Conservation (phyloP, 1,139 yeast species). For the Kluyveromyces marxianus region DNA sequence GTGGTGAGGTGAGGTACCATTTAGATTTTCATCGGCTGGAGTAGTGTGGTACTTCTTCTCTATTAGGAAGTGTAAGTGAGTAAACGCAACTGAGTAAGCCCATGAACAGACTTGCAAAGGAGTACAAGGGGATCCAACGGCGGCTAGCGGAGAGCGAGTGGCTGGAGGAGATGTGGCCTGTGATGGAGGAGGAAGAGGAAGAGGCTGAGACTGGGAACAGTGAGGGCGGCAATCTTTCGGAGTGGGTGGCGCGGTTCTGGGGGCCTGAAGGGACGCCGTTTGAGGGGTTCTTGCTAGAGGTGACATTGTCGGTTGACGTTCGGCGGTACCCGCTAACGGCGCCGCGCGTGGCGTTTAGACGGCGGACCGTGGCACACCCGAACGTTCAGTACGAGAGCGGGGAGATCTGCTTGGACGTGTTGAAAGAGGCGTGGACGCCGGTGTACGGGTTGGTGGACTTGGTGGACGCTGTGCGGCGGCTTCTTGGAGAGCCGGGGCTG, state of each 20-base stretch:
- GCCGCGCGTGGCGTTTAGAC: conserved; percentile 49
- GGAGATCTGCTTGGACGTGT: conserved; percentile 77
- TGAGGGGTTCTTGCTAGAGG: conserved; percentile 50
- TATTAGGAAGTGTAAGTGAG: too few relatives aligned
- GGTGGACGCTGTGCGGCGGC: conserved; percentile 61
- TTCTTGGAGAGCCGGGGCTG: conserved; percentile 74
- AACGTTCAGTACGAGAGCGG: conserved; percentile 65
- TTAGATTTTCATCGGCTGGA: too few relatives aligned
- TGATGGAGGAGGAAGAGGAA: too few relatives aligned
- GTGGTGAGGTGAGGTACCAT: too few relatives aligned
- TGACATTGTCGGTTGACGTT: conserved; percentile 43
- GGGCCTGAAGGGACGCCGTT: conserved; percentile 55
- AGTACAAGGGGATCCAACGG: too few relatives aligned
- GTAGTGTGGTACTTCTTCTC: too few relatives aligned
- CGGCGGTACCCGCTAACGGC: conserved; percentile 61
- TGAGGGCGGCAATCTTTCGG: conserved; percentile 35
- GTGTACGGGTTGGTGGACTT: conserved; percentile 75
- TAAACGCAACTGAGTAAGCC: too few relatives aligned
- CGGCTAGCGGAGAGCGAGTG: too few relatives aligned
- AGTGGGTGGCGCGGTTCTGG: conserved; percentile 53
- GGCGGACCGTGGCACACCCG: conserved; percentile 60
- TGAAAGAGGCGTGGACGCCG: conserved; percentile 71
- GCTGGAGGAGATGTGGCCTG: too few relatives aligned
- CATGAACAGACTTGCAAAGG: too few relatives aligned
- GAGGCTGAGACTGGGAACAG: conserved; percentile 35